A percentile compares a stretch with the other conserved stretches of the same genome.
phyloP scores from a whole-genome alignment of 2,329 filamentous ascomycete genomes.

The Ascochyta rabiei region DNA sequence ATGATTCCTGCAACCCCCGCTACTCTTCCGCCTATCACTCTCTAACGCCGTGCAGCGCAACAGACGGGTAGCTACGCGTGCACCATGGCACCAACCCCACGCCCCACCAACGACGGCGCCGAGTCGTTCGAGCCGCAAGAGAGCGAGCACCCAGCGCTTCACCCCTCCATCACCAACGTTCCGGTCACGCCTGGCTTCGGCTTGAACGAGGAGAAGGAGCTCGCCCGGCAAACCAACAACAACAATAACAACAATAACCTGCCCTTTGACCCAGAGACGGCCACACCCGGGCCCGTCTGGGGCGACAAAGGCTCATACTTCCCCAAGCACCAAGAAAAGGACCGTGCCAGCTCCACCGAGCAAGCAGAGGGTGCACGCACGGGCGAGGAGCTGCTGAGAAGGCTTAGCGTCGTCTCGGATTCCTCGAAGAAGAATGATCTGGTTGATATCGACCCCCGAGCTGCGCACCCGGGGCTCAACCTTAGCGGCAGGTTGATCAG shows the following conservation, averaged over 20 bases:
- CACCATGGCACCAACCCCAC: conserved; percentile 37
- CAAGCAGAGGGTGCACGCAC: conserved; percentile 53
- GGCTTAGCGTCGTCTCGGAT: conserved; percentile 55
- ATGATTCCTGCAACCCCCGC: conserved; percentile 10
- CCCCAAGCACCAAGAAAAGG: conserved; percentile 28
- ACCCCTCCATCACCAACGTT: conserved; percentile 46
- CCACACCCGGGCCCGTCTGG: conserved; percentile 43
- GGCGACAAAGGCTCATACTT: conserved; percentile 42
- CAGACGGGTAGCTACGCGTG: conserved; percentile 14
- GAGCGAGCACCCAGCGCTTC: conserved; percentile 49
- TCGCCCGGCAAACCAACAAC: no score
- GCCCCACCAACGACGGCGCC: conserved; percentile 16
- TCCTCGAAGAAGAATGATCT: conserved; percentile 48
- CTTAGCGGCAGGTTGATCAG: conserved; percentile 69
- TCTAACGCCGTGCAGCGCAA: conserved; percentile 33
- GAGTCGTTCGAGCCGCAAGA: conserved; percentile 33
- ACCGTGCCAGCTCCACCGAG: conserved; percentile 44
- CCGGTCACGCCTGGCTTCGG: conserved; percentile 53
- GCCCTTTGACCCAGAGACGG: conserved; percentile 40
- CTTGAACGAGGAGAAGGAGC: conserved; percentile 47
- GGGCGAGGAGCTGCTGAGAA: conserved; percentile 58
- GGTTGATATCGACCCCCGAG: conserved; percentile 59
- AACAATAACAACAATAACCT: conserved; percentile 25
- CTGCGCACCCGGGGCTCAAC: conserved; percentile 62
- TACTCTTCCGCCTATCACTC: conserved; percentile 14